Conservation (phyloP, 257 asterid species). For the Asclepias syriaca region DNA sequence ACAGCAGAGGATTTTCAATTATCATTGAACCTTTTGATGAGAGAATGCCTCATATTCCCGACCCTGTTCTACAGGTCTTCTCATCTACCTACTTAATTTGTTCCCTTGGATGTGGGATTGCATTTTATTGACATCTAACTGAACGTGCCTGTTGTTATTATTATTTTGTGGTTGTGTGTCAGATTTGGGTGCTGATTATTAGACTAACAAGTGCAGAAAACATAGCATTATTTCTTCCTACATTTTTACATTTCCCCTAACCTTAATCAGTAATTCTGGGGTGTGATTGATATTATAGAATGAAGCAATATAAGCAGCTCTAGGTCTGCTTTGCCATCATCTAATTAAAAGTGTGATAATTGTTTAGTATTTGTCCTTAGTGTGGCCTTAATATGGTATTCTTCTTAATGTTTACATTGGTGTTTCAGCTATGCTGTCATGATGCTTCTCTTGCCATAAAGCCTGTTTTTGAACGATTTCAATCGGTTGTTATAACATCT, state of each 20-base stretch:
- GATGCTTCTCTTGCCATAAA: constrained; percentile 99
- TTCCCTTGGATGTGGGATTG: not conserved
- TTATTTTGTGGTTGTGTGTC: not conserved
- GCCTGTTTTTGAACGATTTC: constrained; percentile 97
- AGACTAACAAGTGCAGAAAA: not conserved
- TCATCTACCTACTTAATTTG: constrained; percentile 3
- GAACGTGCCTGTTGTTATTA: not conserved
- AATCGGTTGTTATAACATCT: constrained; percentile 93
- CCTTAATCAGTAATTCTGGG: not conserved
- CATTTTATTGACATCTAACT: not conserved
- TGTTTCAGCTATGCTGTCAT: constrained; percentile 86
- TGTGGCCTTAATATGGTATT: not conserved
- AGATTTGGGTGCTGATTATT: not conserved
- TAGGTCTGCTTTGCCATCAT: no score
- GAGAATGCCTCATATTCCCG: constrained; percentile 97
- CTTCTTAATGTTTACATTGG: not conserved
- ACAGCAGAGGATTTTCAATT: constrained; percentile 86
- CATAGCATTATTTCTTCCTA: not conserved
- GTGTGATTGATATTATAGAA: not conserved
- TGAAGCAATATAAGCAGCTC: not conserved
- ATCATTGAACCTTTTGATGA: constrained; percentile 94
- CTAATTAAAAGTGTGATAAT: no score
- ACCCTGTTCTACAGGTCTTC: constrained; percentile 95
- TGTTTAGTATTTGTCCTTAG: not conserved
- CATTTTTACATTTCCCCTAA: not conserved